These are phyloP conservation scores for Trichoderma koningiopsis DNA, from an alignment of 2,329 filamentous ascomycete genomes.

Conservation along the genomic window DNA sequence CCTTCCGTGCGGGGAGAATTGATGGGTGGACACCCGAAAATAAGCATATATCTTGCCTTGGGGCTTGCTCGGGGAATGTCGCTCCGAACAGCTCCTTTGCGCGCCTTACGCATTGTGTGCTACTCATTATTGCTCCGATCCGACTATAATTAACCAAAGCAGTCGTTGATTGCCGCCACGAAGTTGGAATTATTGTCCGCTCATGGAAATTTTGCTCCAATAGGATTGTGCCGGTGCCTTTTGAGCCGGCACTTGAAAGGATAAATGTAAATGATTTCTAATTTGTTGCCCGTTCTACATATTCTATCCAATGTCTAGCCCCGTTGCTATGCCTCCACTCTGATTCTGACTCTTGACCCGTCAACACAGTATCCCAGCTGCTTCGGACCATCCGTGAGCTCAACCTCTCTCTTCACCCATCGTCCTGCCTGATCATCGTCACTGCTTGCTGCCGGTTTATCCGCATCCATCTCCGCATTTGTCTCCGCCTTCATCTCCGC, in stretches of 20 bases:
- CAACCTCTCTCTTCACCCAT: constrained; percentile 77
- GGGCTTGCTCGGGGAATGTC: neutral
- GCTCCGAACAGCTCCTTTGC: neutral
- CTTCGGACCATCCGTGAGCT: constrained; percentile 76
- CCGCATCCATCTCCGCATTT: constrained; percentile 12
- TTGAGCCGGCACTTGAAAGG: neutral
- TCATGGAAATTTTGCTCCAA: neutral
- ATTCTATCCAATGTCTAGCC: neutral
- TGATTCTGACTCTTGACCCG: constrained; percentile 67
- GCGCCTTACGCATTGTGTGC: neutral
- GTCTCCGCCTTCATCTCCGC: constrained; percentile 29
- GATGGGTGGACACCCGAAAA: neutral
- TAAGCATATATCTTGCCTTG: constrained; percentile 11
- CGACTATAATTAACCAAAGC: neutral
- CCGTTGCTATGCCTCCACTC: constrained; percentile 57
- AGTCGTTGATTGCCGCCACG: neutral
- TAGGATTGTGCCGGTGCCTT: neutral
- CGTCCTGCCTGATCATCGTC: constrained; percentile 47
- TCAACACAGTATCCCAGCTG: constrained; percentile 84
- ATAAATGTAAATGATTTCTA: neutral
- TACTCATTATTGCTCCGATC: neutral
- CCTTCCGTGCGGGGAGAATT: neutral
- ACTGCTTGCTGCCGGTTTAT: constrained; percentile 32
- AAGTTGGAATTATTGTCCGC: neutral
- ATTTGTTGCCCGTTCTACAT: neutral